A percentile compares a stretch with the other conserved stretches of the same genome.
These are phyloP conservation scores for Chalaropsis ovoidea DNA, from an alignment of 2,329 filamentous ascomycete species.

Conservation along the genomic window DNA sequence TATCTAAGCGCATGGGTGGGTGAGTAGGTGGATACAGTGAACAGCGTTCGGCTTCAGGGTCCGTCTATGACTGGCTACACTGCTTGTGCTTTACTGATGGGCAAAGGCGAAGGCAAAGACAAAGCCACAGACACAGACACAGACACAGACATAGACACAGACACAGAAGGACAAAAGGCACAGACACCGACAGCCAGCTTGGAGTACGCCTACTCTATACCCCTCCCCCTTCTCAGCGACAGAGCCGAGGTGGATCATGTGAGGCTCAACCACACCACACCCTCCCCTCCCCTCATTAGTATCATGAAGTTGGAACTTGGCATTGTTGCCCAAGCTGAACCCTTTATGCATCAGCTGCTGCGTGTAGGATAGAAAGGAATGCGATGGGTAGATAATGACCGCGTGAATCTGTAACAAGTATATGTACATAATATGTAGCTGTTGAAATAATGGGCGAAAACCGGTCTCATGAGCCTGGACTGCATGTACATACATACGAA, in stretches of 20 bases:
- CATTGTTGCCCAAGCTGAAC: constrained; percentile 16
- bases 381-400: neutral
- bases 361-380: neutral
- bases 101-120: too few species aligned
- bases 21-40: neutral
- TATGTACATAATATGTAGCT: neutral
- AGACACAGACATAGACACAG: too few species aligned
- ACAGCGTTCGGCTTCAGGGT: too few species aligned
- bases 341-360: constrained; percentile 7
- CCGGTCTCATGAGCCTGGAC: neutral
- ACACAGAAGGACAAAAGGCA: too few species aligned
- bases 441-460: neutral
- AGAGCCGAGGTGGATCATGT: neutral
- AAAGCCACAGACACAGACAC: too few species aligned
- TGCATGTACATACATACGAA: neutral
- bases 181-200: too few species aligned
- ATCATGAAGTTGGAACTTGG: constrained; percentile 8
- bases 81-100: too few species aligned
- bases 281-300: neutral
- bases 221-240: neutral
- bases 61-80: too few species aligned
- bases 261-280: neutral
- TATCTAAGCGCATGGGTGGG: constrained; percentile 6
- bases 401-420: too few species aligned
- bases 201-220: too few species aligned